Evolutionary conservation across 495 filamentous ascomycete genomes (phyloP).

Genomic region (Annulohypoxylon nitens): DNA sequence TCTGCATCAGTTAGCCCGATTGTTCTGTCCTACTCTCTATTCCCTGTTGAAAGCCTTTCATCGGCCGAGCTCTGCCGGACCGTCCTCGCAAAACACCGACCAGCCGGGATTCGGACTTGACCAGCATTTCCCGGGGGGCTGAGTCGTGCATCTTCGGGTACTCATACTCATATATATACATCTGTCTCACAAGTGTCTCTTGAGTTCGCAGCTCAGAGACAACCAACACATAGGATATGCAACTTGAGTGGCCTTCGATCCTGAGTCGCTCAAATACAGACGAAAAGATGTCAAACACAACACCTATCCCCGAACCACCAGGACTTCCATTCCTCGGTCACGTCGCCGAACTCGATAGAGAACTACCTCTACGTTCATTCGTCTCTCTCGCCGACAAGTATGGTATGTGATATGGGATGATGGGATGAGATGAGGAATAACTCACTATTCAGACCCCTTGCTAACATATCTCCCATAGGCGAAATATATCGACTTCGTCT

Average conservation of each 20-base stretch:
- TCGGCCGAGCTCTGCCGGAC: constrained; percentile 8
- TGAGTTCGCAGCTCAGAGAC: constrained; percentile 26
- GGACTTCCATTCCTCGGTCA: constrained; percentile 50
- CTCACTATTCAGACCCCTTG: background rate
- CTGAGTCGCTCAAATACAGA: constrained; percentile 13
- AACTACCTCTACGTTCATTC: constrained; percentile 42
- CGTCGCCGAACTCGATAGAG: constrained; percentile 44
- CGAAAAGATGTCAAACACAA: constrained; percentile 42
- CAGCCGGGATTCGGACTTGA: constrained; percentile 34
- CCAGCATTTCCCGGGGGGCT: constrained; percentile 6
- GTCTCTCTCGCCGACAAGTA: constrained; percentile 48
- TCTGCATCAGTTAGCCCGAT: constrained; percentile 25
- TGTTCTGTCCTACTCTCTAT: background rate
- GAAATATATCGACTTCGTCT: constrained; percentile 49
- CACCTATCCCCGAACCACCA: constrained; percentile 50
- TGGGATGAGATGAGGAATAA: background rate
- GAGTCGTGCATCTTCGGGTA: constrained; percentile 5
- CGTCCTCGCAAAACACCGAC: background rate
- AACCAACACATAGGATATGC: constrained; percentile 19
- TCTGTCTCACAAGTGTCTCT: constrained; percentile 10
- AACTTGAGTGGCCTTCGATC: constrained; percentile 42
- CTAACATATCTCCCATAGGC: constrained; percentile 35
- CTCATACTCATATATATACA: constrained; percentile 12
- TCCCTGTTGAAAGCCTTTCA: background rate
- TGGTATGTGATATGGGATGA: constrained; percentile 39